Evolutionary conservation across 164 flowering plant species (phyloP).

Genomic region (Vitis cinerea): DNA sequence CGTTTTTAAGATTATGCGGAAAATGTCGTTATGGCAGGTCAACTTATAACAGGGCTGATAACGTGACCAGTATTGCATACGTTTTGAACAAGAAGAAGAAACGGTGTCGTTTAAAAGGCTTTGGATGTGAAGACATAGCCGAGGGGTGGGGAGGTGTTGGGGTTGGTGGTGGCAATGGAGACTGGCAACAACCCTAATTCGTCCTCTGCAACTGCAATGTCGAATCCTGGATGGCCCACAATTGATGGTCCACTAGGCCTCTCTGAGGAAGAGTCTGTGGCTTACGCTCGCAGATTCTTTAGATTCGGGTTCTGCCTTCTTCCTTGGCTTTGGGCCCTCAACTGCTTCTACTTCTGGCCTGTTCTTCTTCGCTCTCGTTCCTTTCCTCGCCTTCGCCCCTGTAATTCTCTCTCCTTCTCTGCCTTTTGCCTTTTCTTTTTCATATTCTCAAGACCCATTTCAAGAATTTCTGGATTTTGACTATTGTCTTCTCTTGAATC

Average conservation of each 20-base stretch:
- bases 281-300: constrained; percentile 73
- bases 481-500: no score
- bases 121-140: no score
- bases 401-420: constrained; percentile 32
- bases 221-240: constrained; percentile 65
- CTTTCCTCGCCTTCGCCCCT: constrained; percentile 67
- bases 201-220: constrained; percentile 7
- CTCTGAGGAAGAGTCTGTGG: constrained; percentile 64
- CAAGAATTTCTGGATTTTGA: no score
- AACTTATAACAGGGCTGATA: no score
- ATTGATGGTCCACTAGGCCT: constrained; percentile 84
- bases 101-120: no score
- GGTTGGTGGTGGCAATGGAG: no score
- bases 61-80: no score
- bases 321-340: constrained; percentile 90
- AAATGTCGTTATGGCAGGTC: no score
- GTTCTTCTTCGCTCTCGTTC: constrained; percentile 65
- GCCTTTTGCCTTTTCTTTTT: neutral
- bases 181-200: neutral
- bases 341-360: constrained; percentile 97
- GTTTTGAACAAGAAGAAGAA: no score
- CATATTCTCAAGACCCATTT: neutral
- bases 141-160: no score
- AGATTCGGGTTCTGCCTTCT: constrained; percentile 71
- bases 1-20: no score